Evolutionary conservation across 129 eudicot genomes (phyloP), one percentile per base, ranked within the genome.

Genomic region (Mikania micrantha): DNA sequence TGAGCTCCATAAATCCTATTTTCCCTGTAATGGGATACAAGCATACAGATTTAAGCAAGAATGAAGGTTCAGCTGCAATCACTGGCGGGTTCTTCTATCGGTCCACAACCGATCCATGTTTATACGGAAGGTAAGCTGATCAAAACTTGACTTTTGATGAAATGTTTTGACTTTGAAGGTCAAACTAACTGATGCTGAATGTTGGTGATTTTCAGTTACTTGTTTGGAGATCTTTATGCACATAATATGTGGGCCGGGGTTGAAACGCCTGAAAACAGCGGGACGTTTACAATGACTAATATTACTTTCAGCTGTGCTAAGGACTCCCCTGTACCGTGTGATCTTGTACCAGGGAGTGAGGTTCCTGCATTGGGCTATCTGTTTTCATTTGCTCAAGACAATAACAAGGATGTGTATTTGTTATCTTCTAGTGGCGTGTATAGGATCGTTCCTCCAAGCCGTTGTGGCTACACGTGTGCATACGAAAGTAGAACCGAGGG

Each of bases 41-140:
- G 62, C 97, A 91, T 76, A 72, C 88, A 15, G 85, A 75, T 21
- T 71, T 87, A 47, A 87, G 83, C 81, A 66, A 62, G 69, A 85
- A 81, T 10, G 81, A 79, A 72, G 94, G 97, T 35, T 87, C 97
- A 4, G 95, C 97, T 42, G 77, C 97, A 13, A 85, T 91, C 59
- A 83, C 96, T 7, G 97, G 97, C 25, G 97, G 97, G 31, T 85
- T 79, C 67, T 81, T 91, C 54, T 91, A 88, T 66, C 72, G 97
- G 17, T 85, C 97, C 2, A 56, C 35, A 48, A 81, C 94, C 11
- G 97, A 91, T 68, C 97, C 97, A 35, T 91, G 97, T 61, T 59
- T 88, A 68, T 36, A 77, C 45, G 97, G 96, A 81, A 88, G 93
- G 97, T 91, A 34, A 66, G 59, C 11, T 7, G 2, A 9, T 44